These are phyloP conservation scores for Hypholoma sublateritium DNA, from an alignment of 768 basidiomycete genomes.

Conservation along the genomic window DNA sequence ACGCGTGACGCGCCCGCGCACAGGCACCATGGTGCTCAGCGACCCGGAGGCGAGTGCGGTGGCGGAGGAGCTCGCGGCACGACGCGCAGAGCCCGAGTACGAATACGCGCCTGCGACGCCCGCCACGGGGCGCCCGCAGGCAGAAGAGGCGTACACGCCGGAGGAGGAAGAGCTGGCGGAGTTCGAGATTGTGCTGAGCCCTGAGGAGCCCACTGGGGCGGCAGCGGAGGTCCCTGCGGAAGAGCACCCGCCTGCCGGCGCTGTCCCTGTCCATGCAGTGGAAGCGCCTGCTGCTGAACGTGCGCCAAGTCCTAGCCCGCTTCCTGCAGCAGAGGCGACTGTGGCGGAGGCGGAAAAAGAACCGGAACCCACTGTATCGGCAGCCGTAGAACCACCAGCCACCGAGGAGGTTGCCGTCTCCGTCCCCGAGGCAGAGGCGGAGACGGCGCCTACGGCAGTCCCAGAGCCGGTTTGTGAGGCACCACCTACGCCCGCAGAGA, in stretches of 20 bases:
- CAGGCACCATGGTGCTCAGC: too few relatives aligned
- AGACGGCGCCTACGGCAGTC: background rate
- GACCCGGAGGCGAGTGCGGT: conserved; percentile 9
- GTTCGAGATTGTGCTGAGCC: too few relatives aligned
- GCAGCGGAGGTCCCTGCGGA: too few relatives aligned
- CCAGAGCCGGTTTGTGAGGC: background rate
- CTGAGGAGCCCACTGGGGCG: too few relatives aligned
- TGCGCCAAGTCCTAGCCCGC: too few relatives aligned
- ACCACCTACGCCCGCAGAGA: background rate
- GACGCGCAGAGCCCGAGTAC: conserved; percentile 16
- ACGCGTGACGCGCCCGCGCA: background rate
- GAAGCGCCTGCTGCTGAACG: too few relatives aligned
- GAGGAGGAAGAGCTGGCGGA: conserved; percentile 4
- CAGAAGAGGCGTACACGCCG: conserved; percentile 6
- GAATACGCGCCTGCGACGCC: conserved; percentile 9
- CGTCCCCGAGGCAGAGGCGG: background rate
- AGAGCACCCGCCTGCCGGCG: too few relatives aligned
- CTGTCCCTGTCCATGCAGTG: too few relatives aligned
- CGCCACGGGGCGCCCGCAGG: conserved; percentile 11
- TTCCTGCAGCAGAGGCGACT: too few relatives aligned
- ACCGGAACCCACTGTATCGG: too few relatives aligned
- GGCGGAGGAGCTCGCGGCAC: conserved; percentile 32
- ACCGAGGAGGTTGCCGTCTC: background rate
- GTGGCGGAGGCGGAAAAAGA: too few relatives aligned
- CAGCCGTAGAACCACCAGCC: background rate